Percentiles rank a stretch among this genome's conserved stretches.
These are phyloP conservation scores for Neonectria magnoliae DNA, from an alignment of 2,329 filamentous ascomycete species.

Conservation along the genomic window DNA sequence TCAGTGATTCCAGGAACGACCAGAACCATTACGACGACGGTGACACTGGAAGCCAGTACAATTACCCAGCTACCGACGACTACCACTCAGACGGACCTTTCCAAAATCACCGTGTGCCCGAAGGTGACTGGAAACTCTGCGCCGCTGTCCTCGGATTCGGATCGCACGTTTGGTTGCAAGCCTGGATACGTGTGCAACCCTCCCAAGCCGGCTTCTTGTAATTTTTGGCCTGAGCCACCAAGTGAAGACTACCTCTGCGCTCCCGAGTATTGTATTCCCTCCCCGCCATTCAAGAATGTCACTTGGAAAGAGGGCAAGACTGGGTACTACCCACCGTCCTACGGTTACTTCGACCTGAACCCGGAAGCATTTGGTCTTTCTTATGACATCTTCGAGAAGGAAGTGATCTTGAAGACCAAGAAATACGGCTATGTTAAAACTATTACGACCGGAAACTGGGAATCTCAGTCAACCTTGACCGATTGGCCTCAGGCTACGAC, in stretches of 20 bases:
- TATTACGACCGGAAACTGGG: conserved; percentile 65
- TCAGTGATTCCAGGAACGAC: conserved; percentile 42
- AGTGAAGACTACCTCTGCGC: conserved; percentile 58
- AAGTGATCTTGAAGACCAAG: conserved; percentile 50
- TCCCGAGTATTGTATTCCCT: conserved; percentile 54
- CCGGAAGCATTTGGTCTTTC: conserved; percentile 69
- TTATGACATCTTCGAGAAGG: conserved; percentile 67
- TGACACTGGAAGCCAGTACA: conserved; percentile 42
- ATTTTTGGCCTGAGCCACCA: conserved; percentile 61
- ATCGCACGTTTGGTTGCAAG: conserved; percentile 63
- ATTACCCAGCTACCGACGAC: conserved; percentile 44
- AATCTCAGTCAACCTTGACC: conserved; percentile 60
- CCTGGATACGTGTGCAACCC: conserved; percentile 64
- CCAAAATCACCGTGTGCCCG: conserved; percentile 54
- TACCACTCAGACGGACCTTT: conserved; percentile 41
- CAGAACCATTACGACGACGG: conserved; percentile 44
- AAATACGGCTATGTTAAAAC: conserved; percentile 52
- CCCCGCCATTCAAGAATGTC: conserved; percentile 50
- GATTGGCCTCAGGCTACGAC: conserved; percentile 40
- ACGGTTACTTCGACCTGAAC: conserved; percentile 72
- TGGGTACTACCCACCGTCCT: conserved; percentile 59
- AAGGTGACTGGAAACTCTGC: conserved; percentile 52
- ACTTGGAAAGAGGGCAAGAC: conserved; percentile 59
- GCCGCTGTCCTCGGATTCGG: conserved; percentile 48
- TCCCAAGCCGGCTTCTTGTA: conserved; percentile 60